These are phyloP conservation scores for Austropuccinia psidii DNA, from an alignment of 1,284 basidiomycete genomes.

Conservation along the genomic window DNA sequence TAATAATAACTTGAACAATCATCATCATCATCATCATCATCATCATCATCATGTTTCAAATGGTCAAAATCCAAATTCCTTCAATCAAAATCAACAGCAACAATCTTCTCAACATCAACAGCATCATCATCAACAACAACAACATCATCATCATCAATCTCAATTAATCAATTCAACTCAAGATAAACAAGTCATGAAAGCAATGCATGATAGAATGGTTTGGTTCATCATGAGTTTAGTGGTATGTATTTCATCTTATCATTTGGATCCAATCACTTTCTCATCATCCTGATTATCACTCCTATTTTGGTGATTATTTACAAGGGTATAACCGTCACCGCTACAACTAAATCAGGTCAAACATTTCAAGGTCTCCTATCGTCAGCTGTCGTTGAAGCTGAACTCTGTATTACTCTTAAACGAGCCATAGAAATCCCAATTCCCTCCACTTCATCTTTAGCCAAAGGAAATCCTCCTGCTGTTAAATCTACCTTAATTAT, in stretches of 20 bases:
- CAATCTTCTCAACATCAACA: no score
- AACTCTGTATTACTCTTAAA: conserved; percentile 62
- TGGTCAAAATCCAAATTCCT: background rate
- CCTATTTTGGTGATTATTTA: background rate
- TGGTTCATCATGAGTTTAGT: conserved; percentile 34
- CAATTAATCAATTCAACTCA: no score
- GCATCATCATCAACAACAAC: background rate
- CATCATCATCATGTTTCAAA: background rate
- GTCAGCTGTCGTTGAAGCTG: conserved; percentile 59
- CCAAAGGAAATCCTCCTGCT: conserved; percentile 63
- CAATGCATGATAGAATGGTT: conserved; percentile 37
- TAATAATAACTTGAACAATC: background rate
- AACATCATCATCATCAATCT: background rate
- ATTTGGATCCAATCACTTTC: background rate
- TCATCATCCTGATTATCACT: background rate
- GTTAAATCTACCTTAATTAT: conserved; percentile 53
- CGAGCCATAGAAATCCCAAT: conserved; percentile 62
- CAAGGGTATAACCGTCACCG: conserved; percentile 65
- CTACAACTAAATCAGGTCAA: conserved; percentile 59
- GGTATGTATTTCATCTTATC: background rate
- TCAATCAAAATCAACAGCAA: conserved; percentile 3
- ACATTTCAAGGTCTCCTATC: conserved; percentile 63
- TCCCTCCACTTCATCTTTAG: conserved; percentile 57
- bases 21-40: background rate
- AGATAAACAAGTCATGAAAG: conserved; percentile 21